These are phyloP conservation scores for Setaria italica DNA, from an alignment of 202 grass and related monocot species.

Conservation along the genomic window DNA sequence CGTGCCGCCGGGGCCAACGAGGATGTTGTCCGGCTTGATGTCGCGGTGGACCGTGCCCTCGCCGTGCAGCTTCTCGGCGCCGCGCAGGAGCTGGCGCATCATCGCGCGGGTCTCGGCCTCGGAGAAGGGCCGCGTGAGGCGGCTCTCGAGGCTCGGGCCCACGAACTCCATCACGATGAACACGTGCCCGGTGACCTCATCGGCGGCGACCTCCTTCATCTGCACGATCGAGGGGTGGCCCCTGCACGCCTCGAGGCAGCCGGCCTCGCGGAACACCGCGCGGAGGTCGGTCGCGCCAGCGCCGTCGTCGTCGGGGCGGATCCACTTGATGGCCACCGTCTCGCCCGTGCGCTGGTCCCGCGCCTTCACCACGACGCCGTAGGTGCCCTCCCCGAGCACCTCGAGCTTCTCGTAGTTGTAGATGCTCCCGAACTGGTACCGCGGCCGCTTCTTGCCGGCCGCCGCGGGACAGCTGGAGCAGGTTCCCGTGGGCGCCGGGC, in stretches of 20 bases:
- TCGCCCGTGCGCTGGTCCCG: slow-evolving; percentile 6
- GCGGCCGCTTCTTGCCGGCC: not conserved
- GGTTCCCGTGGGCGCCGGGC: not conserved
- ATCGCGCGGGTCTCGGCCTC: not conserved
- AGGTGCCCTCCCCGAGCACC: slow-evolving; percentile 11
- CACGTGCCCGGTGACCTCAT: not conserved
- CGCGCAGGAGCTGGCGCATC: slow-evolving; percentile 34
- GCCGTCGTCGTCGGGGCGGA: not conserved
- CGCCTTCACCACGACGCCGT: slow-evolving; percentile 20
- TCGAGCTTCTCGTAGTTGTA: slow-evolving; percentile 47
- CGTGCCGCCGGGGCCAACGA: slow-evolving; percentile 8
- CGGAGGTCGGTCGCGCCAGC: not conserved
- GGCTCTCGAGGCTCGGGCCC: not conserved
- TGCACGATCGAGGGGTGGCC: slow-evolving; percentile 40
- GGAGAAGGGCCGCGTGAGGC: not conserved
- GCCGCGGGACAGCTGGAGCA: not conserved
- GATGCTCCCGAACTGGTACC: slow-evolving; percentile 2
- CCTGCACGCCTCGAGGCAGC: slow-evolving; percentile 17
- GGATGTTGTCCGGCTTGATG: slow-evolving; percentile 43
- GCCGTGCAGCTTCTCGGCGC: slow-evolving; percentile 25
- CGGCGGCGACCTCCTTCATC: slow-evolving; percentile 23
- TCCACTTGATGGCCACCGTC: slow-evolving; percentile 30
- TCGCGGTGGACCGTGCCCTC: slow-evolving; percentile 31
- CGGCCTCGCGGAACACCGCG: slow-evolving; percentile 9
- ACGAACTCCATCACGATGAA: slow-evolving; percentile 53